Base-by-base conservation (phyloP, 2,329 filamentous ascomycete genomes). In the Colletotrichum sp. region DNA sequence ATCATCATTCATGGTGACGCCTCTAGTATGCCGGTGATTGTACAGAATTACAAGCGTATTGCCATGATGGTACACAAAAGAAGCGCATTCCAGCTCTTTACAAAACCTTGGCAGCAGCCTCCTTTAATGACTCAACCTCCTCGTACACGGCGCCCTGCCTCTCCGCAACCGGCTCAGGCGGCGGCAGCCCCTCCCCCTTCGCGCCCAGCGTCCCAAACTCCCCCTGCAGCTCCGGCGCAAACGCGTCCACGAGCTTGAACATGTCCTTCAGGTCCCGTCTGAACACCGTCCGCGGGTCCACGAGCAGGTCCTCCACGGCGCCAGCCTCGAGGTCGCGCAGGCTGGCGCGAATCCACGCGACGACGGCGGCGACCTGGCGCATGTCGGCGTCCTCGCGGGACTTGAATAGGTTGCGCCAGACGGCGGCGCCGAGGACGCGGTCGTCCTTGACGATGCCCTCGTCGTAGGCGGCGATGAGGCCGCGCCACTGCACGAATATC, bases 381-480 rank as follows among this genome's bases (percentile, higher is more conserved):
- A 88, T 83, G 77, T 92, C 89, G 18, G 87, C 85, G 75, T 90
- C 87, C 63, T 86, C 84, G 48, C 83, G 80, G 26, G 91, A 95
- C 86, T 96, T 96, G 89, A 95, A 98, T 71, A 99, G 82, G 84
- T 98, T 98, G 81, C 97, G 90, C 97, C 97, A 99, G 63, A 99
- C 88, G 10, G 97, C 97, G 56, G 94, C 89, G 5, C 93, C 95
- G 16, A 97, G 88, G 71, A 95, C 91, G 16, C 94, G 93, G 82
- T 97, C 95, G 12, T 94, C 94, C 83, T 92, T 93, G 78, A 92
- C 88, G 59, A 97, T 82, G 0, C 94, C 95, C 86, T 97, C 95
- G 82, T 97, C 95, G 83, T 96, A 97, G 3, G 95, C 95, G 9
- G 96, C 90, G 26, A 98, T 88, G 70, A 96, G 88, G 34, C 96